These are phyloP conservation scores for Vitis rupestris DNA, from an alignment of 164 flowering plant species.

Conservation along the genomic window DNA sequence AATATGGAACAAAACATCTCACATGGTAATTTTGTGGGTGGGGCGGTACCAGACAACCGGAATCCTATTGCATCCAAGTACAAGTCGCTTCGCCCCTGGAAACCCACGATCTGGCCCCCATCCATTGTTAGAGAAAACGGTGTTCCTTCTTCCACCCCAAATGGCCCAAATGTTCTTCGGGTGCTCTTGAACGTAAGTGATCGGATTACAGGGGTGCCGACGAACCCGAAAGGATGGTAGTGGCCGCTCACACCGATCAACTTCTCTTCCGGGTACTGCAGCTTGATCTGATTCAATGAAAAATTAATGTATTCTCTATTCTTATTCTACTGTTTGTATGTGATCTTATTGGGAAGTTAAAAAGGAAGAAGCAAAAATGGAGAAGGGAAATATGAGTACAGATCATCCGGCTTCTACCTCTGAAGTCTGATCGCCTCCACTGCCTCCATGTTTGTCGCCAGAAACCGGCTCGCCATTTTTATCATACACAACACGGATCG, in stretches of 20 bases:
- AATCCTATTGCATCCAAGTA: conserved; percentile 59
- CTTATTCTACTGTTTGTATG: no score
- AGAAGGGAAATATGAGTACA: no score
- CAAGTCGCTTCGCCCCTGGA: conserved; percentile 67
- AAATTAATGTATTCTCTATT: background rate
- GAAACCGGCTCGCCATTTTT: conserved; percentile 48
- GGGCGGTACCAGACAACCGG: conserved; percentile 25
- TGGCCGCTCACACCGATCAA: conserved; percentile 53
- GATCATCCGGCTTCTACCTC: conserved; percentile 25
- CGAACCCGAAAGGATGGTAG: conserved; percentile 43
- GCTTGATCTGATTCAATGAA: conserved; percentile 40
- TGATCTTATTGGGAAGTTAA: background rate
- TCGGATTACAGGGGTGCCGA: conserved; percentile 55
- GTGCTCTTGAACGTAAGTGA: conserved; percentile 65
- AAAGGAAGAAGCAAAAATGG: background rate
- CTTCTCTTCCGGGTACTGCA: conserved; percentile 62
- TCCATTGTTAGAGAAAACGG: conserved; percentile 58
- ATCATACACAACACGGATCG: conserved; percentile 56
- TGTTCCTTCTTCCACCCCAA: conserved; percentile 68
- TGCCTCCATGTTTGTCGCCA: conserved; percentile 57
- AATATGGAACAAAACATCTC: no score
- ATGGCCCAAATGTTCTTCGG: conserved; percentile 59
- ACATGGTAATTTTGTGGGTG: conserved; percentile 11
- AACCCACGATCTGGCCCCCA: conserved; percentile 56
- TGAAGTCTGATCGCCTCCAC: conserved; percentile 39